Base-by-base conservation (phyloP, 352 stramenopile species). In the Globisporangium takayamanum region DNA sequence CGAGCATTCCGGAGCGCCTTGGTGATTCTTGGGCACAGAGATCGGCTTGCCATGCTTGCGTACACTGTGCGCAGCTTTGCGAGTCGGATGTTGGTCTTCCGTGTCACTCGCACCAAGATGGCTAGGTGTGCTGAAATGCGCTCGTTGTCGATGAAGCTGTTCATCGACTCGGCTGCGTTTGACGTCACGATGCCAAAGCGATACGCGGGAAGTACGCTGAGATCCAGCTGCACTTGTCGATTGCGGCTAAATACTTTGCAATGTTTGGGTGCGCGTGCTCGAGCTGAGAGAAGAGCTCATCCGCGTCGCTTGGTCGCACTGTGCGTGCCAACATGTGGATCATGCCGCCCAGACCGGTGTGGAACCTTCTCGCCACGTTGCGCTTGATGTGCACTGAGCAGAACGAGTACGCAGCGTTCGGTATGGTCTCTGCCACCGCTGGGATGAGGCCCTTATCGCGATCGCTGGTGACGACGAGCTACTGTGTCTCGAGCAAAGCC, bases 381-480 rank as follows among this genome's bases (percentile, higher is more conserved):
- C 47, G n/a, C 47, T 52, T 52, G 25, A 52, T 52, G 47, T 52
- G 47, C 20, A 36, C 47, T 6, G 25, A 52, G 22, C 22, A 37
- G 47, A 52, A 52, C 3, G 20, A 33, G 26, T 37, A 11, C 5
- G 4, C 22, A 4, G 25, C 14, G 8, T 33, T 52, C 25, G 47
- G n/a, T 12, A 52, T 33, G 3, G 7, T 52, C 8, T 30, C 47
- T 52, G 11, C 20, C 0, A 37, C 47, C 3, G 47, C 47, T 37
- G 20, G 47, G 5, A 52, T n/a, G 25, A 52, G 47, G 2, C 47
- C 47, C 5, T 52, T 52, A 22, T 33, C 47, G 14, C 7, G 25
- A 52, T 52, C 47, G 25, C 22, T 52, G 47, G 39, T 7, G 25
- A 52, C 25, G 8, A 52, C 25, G 25, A 33, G 22, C 22, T 22